phyloP scores from a whole-genome alignment of 163 green algal species.

The Trebouxiophyceae sp. region DNA sequence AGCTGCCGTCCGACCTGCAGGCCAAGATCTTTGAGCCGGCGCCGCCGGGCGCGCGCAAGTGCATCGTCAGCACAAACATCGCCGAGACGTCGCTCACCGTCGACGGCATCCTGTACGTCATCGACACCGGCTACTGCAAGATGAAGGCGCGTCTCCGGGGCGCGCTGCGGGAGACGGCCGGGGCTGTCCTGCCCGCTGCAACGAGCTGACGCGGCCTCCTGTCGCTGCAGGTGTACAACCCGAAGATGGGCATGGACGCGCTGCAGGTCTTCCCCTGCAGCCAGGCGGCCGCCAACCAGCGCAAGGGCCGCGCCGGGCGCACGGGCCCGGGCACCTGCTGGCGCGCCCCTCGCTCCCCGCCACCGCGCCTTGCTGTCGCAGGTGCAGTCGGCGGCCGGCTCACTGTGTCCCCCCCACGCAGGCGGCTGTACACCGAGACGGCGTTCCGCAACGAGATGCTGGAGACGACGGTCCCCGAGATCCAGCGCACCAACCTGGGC shows the following conservation, averaged over 20 bases:
- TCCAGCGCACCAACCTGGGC: constrained; percentile 87
- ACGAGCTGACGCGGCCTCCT: neutral
- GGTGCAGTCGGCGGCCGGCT: no score
- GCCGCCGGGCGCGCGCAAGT: constrained; percentile 77
- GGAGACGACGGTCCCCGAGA: constrained; percentile 77
- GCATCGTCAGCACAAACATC: constrained; percentile 91
- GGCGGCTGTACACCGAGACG: constrained; percentile 88
- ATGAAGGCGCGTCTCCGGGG: no score
- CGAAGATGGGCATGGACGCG: constrained; percentile 97
- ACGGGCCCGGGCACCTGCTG: constrained; percentile 60
- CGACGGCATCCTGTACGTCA: constrained; percentile 96
- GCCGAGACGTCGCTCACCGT: constrained; percentile 94
- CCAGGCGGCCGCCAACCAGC: constrained; percentile 87
- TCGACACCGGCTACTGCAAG: constrained; percentile 92
- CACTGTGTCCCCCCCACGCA: no score
- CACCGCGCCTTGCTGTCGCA: no score
- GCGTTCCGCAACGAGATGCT: constrained; percentile 66
- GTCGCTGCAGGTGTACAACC: constrained; percentile 64
- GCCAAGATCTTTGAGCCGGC: constrained; percentile 90
- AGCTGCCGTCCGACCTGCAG: constrained; percentile 85
- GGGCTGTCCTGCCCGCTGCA: neutral
- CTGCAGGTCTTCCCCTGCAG: constrained; percentile 92
- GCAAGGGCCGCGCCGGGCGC: constrained; percentile 79
- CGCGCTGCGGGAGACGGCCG: neutral
- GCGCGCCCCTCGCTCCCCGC: no score